phyloP scores from a whole-genome alignment of 306 rosid species.

The Senna siamea region DNA sequence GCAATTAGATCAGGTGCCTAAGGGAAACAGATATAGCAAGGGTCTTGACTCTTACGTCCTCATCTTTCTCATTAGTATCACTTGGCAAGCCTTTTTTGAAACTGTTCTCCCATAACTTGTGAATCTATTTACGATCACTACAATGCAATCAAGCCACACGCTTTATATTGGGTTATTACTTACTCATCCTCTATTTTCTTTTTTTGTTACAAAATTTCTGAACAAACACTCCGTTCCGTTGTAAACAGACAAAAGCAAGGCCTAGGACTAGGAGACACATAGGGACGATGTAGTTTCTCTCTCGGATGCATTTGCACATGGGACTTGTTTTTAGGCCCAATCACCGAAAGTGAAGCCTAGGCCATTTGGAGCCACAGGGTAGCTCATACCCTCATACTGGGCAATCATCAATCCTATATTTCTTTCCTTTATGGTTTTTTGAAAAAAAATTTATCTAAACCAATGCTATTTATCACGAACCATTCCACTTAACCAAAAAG shows the following conservation, averaged over 20 bases:
- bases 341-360: not conserved
- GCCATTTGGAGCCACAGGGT: not conserved
- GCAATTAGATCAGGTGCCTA: too few relatives aligned
- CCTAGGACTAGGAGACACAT: not conserved
- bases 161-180: not conserved
- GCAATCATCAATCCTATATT: not conserved
- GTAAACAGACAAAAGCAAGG: not conserved
- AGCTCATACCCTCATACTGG: not conserved
- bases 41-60: not conserved
- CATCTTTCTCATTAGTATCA: not conserved
- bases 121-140: too few relatives aligned
- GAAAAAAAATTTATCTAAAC: too few relatives aligned
- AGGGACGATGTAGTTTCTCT: not conserved
- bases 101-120: not conserved
- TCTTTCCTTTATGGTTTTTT: too few relatives aligned
- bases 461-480: too few relatives aligned
- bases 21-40: not conserved
- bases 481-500: not conserved
- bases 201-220: not conserved
- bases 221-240: not conserved
- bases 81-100: not conserved
- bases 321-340: constrained; percentile 8
- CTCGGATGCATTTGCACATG: not conserved
- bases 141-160: not conserved
- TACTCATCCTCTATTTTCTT: not conserved